These are phyloP conservation scores for Yamadazyma siamensis DNA, from an alignment of 1,139 yeast genomes.

Conservation along the genomic window DNA sequence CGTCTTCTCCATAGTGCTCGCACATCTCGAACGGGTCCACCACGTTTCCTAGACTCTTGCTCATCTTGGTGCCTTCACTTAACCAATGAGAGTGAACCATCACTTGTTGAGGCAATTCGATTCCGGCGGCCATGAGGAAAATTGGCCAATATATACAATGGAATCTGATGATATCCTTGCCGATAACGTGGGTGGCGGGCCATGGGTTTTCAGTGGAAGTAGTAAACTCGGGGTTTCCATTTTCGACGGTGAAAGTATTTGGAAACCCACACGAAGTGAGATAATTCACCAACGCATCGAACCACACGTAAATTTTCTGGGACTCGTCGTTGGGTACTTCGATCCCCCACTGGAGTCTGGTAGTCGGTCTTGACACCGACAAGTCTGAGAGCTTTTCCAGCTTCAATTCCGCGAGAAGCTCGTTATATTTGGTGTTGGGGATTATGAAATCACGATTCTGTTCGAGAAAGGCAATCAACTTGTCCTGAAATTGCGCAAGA, in stretches of 20 bases:
- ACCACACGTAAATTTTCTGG: slow-evolving; percentile 93
- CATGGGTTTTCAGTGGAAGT: slow-evolving; percentile 24
- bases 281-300: slow-evolving; percentile 89
- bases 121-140: slow-evolving; percentile 76
- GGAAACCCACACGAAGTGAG: slow-evolving; percentile 74
- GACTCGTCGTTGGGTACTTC: slow-evolving; percentile 76
- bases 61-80: slow-evolving; percentile 86
- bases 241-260: slow-evolving; percentile 4
- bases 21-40: slow-evolving; percentile 78
- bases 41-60: slow-evolving; percentile 91
- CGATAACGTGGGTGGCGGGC: slow-evolving; percentile 80
- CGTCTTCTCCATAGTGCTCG: slow-evolving; percentile 64
- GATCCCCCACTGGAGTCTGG: slow-evolving; percentile 85
- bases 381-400: slow-evolving; percentile 54
- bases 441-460: slow-evolving; percentile 54
- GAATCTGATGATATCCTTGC: slow-evolving; percentile 86
- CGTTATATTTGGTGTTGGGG: slow-evolving; percentile 58
- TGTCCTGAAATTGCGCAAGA: slow-evolving; percentile 56
- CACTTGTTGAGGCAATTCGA: slow-evolving; percentile 67
- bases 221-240: slow-evolving; percentile 1
- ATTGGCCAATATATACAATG: slow-evolving; percentile 97
- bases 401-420: slow-evolving; percentile 58
- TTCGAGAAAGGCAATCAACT: slow-evolving; percentile 48
- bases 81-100: slow-evolving; percentile 96
- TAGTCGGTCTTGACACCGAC: slow-evolving; percentile 78